These are phyloP conservation scores for Oryza glumipatula DNA, from an alignment of 176 grass and related monocot genomes.

Conservation along the genomic window DNA sequence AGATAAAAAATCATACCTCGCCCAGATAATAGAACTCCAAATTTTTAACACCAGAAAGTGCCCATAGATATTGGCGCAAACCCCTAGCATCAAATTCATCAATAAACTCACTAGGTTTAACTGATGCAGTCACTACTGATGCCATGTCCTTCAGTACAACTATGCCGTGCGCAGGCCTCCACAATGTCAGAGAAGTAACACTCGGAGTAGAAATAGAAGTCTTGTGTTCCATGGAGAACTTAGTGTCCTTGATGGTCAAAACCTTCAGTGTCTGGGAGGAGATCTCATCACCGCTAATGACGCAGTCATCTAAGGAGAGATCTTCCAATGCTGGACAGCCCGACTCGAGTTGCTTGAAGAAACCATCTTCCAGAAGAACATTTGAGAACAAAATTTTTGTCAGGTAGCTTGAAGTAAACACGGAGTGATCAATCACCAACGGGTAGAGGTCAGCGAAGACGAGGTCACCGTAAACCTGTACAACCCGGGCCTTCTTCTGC, in stretches of 20 bases:
- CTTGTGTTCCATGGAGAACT: neutral
- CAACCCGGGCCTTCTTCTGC: neutral
- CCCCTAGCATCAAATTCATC: neutral
- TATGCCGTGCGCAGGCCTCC: neutral
- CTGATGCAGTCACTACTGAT: slow-evolving; percentile 23
- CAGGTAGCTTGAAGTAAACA: slow-evolving; percentile 9
- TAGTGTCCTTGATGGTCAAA: neutral
- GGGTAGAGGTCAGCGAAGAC: rapidly evolving
- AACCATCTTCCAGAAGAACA: neutral
- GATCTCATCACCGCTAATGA: neutral
- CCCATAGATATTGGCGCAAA: neutral
- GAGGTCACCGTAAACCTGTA: neutral
- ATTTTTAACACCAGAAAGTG: slow-evolving; percentile 21
- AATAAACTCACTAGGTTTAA: neutral
- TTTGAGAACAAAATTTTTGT: neutral
- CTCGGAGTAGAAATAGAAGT: slow-evolving; percentile 7
- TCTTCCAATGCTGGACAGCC: slow-evolving; percentile 7
- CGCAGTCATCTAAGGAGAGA: neutral
- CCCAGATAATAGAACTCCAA: neutral
- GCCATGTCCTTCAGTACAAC: neutral
- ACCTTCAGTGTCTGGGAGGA: slow-evolving; percentile 16
- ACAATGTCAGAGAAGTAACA: neutral
- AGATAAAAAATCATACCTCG: slow-evolving; percentile 25
- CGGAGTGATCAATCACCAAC: neutral
- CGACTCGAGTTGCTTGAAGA: neutral